phyloP scores from a whole-genome alignment of 208 protist species.

The Leptomonas pyrrhocoris region DNA sequence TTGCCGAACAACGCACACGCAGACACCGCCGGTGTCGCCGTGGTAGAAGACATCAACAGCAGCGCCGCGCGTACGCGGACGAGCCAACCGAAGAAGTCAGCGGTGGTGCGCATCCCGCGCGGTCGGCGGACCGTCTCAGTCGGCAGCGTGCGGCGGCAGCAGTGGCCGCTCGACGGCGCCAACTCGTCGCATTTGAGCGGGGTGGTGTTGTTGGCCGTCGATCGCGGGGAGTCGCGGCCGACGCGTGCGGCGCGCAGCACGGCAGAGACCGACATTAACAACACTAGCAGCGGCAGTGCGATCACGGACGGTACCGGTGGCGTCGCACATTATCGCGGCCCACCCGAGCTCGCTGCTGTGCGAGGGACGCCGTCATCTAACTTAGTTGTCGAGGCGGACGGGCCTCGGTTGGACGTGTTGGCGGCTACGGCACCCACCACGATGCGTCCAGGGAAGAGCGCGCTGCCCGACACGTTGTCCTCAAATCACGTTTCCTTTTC shows the following conservation, averaged over 20 bases:
- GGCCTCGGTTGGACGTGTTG: slow-evolving; percentile 10
- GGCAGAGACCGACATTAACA: background rate
- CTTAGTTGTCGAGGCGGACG: background rate
- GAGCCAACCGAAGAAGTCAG: slow-evolving; percentile 14
- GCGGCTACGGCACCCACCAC: slow-evolving; percentile 9
- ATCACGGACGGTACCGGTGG: background rate
- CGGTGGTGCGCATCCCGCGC: slow-evolving; percentile 10
- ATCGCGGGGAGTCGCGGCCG: slow-evolving; percentile 13
- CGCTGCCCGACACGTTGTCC: background rate
- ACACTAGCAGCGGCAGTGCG: background rate
- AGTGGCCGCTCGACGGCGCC: background rate
- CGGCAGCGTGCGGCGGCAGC: background rate
- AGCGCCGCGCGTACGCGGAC: background rate
- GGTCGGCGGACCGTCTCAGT: slow-evolving; percentile 25
- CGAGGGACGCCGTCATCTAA: background rate
- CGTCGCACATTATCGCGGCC: background rate
- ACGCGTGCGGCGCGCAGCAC: slow-evolving; percentile 9
- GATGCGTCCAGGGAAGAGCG: slow-evolving; percentile 4
- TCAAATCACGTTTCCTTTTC: slow-evolving; percentile 1
- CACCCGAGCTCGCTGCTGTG: slow-evolving; percentile 8
- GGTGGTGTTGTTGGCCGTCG: background rate
- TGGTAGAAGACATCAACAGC: slow-evolving; percentile 1
- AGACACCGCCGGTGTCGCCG: background rate
- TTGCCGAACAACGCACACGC: slow-evolving; percentile 15
- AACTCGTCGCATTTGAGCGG: background rate